These are phyloP conservation scores for Xylariaceae sp. DNA, from an alignment of 2,329 filamentous ascomycete species.

Conservation along the genomic window DNA sequence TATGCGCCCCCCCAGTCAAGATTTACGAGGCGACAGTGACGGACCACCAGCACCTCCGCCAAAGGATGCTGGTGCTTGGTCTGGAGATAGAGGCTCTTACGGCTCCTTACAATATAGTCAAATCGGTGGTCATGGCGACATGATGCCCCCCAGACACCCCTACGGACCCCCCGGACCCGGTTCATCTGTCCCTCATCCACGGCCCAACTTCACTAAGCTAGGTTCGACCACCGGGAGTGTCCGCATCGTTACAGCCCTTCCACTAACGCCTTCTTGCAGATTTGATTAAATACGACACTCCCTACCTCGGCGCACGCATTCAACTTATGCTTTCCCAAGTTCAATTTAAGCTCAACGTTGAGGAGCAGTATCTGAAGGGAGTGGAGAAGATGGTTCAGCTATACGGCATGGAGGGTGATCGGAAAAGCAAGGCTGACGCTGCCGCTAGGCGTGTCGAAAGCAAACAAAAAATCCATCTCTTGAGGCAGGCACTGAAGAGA, in stretches of 20 bases:
- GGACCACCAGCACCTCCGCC: constrained; percentile 73
- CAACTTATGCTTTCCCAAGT: constrained; percentile 99
- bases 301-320: constrained; percentile 93
- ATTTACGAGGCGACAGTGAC: constrained; percentile 51
- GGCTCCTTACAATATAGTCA: constrained; percentile 62
- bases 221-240: constrained; percentile 60
- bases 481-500: constrained; percentile 94
- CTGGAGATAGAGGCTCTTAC: constrained; percentile 65
- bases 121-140: constrained; percentile 68
- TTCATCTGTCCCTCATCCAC: constrained; percentile 70
- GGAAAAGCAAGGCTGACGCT: constrained; percentile 92
- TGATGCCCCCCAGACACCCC: constrained; percentile 82
- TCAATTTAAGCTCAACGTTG: constrained; percentile 97
- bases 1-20: constrained; percentile 51
- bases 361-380: constrained; percentile 98
- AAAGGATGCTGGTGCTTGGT: constrained; percentile 63
- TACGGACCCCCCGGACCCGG: constrained; percentile 76
- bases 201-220: constrained; percentile 94
- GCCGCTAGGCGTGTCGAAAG: constrained; percentile 90
- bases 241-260: neutral
- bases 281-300: constrained; percentile 97
- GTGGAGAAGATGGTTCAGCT: constrained; percentile 99
- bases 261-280: constrained; percentile 58
- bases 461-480: constrained; percentile 94
- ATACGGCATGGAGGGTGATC: constrained; percentile 95